A percentile compares a stretch with the other conserved stretches of the same genome.
Evolutionary conservation across 805 yeast genomes (phyloP).

Genomic region (Cyberlindnera euphorbiae): DNA sequence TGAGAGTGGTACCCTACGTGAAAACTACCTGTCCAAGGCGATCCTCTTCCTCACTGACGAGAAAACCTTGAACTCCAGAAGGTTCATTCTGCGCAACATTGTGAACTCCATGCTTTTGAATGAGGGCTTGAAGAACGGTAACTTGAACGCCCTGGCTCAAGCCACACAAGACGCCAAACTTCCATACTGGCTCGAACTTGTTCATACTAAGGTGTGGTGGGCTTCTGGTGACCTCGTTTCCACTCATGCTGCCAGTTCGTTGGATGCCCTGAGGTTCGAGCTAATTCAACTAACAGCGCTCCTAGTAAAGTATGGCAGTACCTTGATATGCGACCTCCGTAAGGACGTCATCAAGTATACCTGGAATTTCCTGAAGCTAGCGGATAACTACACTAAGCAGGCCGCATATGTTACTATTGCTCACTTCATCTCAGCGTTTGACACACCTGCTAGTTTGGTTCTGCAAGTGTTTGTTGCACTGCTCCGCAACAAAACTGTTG

Average conservation of each 20-base stretch:
- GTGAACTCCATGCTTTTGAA: slow-evolving; percentile 61
- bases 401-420: slow-evolving; percentile 89
- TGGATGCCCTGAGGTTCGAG: slow-evolving; percentile 73
- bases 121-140: slow-evolving; percentile 49
- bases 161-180: slow-evolving; percentile 25
- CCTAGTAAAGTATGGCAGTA: slow-evolving; percentile 64
- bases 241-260: slow-evolving; percentile 56
- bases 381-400: slow-evolving; percentile 84
- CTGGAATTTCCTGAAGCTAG: slow-evolving; percentile 89
- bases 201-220: slow-evolving; percentile 72
- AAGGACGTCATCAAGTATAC: slow-evolving; percentile 89
- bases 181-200: slow-evolving; percentile 59
- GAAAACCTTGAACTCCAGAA: slow-evolving; percentile 47
- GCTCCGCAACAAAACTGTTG: slow-evolving; percentile 77
- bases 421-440: slow-evolving; percentile 79
- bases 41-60: slow-evolving; percentile 46
- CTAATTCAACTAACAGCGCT: slow-evolving; percentile 77
- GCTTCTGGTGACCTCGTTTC: slow-evolving; percentile 48
- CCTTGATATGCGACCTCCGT: slow-evolving; percentile 50
- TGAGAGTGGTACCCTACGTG: slow-evolving; percentile 41
- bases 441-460: slow-evolving; percentile 83
- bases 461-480: slow-evolving; percentile 91
- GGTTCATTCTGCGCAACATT: slow-evolving; percentile 56
- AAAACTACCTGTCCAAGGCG: slow-evolving; percentile 45
- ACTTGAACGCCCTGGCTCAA: slow-evolving; percentile 43